These are phyloP conservation scores for Lumnitzera littorea DNA, from an alignment of 345 rosid species.

Conservation along the genomic window DNA sequence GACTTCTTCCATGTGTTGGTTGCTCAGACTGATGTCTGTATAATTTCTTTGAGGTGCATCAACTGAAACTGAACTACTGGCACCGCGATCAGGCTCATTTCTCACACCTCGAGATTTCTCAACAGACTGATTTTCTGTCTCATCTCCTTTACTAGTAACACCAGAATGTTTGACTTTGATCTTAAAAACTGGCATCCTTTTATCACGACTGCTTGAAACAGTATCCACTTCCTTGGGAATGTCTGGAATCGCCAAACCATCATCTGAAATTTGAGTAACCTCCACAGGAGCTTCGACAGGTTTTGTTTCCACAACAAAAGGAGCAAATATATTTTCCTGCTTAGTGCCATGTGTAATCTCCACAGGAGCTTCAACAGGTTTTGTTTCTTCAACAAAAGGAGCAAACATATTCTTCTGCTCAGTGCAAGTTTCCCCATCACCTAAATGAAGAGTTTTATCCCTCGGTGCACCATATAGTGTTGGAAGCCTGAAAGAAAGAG, in stretches of 20 bases:
- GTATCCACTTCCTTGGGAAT: constrained; percentile 38
- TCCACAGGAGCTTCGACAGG: constrained; percentile 37
- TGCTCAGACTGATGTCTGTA: constrained; percentile 54
- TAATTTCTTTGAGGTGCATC: constrained; percentile 88
- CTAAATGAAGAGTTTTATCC: constrained; percentile 45
- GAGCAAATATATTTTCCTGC: constrained; percentile 37
- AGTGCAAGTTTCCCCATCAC: constrained; percentile 51
- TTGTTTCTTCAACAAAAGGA: constrained; percentile 33
- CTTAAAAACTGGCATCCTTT: constrained; percentile 53
- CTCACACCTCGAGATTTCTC: constrained; percentile 61
- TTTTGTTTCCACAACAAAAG: constrained; percentile 34
- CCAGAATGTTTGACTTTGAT: constrained; percentile 64
- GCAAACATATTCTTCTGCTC: constrained; percentile 49
- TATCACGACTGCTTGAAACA: constrained; percentile 49
- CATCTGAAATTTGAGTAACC: constrained; percentile 18
- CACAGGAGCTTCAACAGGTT: constrained; percentile 33
- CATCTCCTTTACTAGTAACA: constrained; percentile 63
- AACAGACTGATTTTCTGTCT: constrained; percentile 55
- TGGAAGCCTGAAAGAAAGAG: constrained; percentile 55
- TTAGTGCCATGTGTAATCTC: constrained; percentile 36
- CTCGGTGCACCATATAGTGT: constrained; percentile 81
- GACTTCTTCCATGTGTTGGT: constrained; percentile 82
- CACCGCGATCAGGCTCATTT: constrained; percentile 40
- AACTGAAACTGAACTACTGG: constrained; percentile 81
- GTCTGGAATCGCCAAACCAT: constrained; percentile 32